phyloP scores from a whole-genome alignment of 805 yeast genomes.

The Cyberlindnera suaveolens region DNA sequence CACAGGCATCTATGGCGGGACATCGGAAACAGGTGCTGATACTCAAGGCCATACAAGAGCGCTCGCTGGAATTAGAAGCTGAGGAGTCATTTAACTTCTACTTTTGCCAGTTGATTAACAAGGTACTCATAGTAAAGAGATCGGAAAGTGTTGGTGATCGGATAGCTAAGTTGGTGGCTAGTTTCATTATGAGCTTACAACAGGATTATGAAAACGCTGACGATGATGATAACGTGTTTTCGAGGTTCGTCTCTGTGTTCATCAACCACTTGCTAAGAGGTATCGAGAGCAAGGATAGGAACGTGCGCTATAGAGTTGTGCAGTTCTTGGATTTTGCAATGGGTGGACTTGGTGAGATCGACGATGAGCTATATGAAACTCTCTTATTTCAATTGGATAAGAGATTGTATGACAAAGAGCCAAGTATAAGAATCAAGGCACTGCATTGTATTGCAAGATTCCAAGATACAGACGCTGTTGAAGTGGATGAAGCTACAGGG shows the following conservation, averaged over 20 bases:
- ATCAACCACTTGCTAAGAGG: constrained; percentile 72
- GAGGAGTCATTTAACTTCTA: constrained; percentile 54
- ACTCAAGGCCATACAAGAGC: constrained; percentile 49
- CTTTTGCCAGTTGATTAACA: constrained; percentile 58
- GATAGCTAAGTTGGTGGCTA: constrained; percentile 60
- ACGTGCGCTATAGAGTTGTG: constrained; percentile 74
- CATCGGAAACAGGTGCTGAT: constrained; percentile 70
- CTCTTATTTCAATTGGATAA: constrained; percentile 54
- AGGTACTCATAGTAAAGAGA: constrained; percentile 60
- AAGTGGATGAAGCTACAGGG: constrained; percentile 40
- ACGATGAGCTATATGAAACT: constrained; percentile 60
- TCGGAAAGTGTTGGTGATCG: constrained; percentile 70
- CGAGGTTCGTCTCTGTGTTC: constrained; percentile 52
- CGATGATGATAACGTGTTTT: constrained; percentile 34
- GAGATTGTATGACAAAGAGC: constrained; percentile 70
- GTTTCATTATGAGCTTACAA: constrained; percentile 45
- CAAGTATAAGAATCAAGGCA: constrained; percentile 77
- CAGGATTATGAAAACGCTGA: constrained; percentile 23
- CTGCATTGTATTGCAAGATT: constrained; percentile 72
- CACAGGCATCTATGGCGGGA: constrained; percentile 66
- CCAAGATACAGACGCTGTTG: constrained; percentile 42
- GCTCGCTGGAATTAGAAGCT: constrained; percentile 44
- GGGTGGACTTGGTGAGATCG: constrained; percentile 68
- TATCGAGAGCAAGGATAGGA: constrained; percentile 65
- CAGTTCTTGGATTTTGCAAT: constrained; percentile 70